Base-by-base conservation (phyloP, 352 stramenopile species). In the Peronospora destructor region DNA sequence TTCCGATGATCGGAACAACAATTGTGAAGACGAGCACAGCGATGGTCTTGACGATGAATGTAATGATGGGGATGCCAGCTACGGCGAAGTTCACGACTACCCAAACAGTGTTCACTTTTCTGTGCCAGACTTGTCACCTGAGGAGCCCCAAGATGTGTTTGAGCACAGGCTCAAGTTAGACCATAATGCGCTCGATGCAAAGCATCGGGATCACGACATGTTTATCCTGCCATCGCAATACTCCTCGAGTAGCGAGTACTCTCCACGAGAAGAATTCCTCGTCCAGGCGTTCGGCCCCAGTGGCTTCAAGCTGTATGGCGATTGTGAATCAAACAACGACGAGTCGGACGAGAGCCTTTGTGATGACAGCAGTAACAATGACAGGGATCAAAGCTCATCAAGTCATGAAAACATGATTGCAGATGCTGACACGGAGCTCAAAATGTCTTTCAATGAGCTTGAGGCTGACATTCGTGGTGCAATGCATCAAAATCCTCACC, bases 261-360 rank as follows among this genome's bases (percentile, higher is more conserved):
- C 75, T 28, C 77, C 77, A 11, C 68, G 77, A 0, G 77, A 88
- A 56, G 75, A 84, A 30, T 83, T 72, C 43, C 67, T 88, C 26
- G 64, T 88, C n/a, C 77, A 77, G 3, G 77, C 77, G 5, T 88
- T 88, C 45, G 71, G 77, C 7, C 74, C 76, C 3, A 61, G 61
- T 26, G 62, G 70, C 1, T 76, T 88, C 45, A 80, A 76, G 46
- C 45, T 88, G 12, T 57, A 72, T 36, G 43, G 43, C 25, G 44
- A 48, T 12, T 58, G 54, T n/a, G 46, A 59, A 25, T 53, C 62
- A 37, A 66, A 48, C 19, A 60, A 59, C 36, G 49, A 59, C 26
- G 62, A 71, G 5, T n/a, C 64, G 17, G 56, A 67, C 14, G 53
- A 64, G 13, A 61, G 57, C 28, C 53, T 59, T 33, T 64, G 57